phyloP scores from a whole-genome alignment of 495 filamentous ascomycete species.

The Penicillium samsonianum region DNA sequence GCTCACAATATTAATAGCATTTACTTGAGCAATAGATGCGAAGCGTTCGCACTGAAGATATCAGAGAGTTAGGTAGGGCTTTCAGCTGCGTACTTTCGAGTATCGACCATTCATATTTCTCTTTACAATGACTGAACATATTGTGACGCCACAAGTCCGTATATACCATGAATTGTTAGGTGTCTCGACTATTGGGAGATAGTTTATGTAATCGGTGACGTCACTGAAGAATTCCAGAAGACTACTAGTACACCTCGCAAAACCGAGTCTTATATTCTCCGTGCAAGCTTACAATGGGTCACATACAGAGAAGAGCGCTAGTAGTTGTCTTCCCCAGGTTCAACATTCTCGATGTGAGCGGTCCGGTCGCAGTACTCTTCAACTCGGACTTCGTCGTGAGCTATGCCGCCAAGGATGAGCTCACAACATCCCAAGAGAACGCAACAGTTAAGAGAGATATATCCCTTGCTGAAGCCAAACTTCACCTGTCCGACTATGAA shows the following conservation, averaged over 20 bases:
- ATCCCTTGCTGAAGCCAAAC: conserved; percentile 3
- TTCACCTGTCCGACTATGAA: background rate
- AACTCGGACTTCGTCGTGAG: background rate
- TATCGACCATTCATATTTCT: too few relatives aligned
- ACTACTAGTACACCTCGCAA: background rate
- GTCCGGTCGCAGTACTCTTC: background rate
- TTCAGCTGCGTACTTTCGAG: too few relatives aligned
- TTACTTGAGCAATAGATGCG: background rate
- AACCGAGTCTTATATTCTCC: background rate
- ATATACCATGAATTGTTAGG: too few relatives aligned
- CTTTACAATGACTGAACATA: too few relatives aligned
- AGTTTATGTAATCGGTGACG: too few relatives aligned
- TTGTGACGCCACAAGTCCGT: too few relatives aligned
- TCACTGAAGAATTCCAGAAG: background rate
- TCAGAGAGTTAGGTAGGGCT: too few relatives aligned
- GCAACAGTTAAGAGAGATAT: background rate
- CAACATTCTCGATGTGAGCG: conserved; percentile 2
- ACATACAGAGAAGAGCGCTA: background rate
- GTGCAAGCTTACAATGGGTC: background rate
- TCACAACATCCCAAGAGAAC: conserved; percentile 2
- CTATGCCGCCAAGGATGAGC: background rate
- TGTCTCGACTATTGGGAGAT: too few relatives aligned
- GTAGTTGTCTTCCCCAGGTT: background rate
- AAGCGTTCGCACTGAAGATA: too few relatives aligned
- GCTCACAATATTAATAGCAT: background rate